Conservation (phyloP, 768 basidiomycete genomes). For the Termitomyces sp. region DNA sequence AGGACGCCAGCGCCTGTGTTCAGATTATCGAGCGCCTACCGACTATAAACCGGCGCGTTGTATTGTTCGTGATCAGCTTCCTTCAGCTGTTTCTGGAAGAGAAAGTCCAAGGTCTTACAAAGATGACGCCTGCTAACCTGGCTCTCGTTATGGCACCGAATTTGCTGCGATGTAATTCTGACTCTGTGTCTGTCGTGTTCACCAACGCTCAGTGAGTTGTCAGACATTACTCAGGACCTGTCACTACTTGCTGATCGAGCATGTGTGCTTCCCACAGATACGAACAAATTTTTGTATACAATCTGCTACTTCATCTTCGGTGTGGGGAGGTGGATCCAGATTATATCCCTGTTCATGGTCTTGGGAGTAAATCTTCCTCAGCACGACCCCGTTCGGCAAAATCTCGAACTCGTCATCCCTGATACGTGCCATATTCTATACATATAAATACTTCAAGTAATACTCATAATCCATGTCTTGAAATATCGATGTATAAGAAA, state of each 20-base stretch:
- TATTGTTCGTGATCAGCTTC: conserved; percentile 87
- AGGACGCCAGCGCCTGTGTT: conserved; percentile 64
- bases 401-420: conserved; percentile 45
- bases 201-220: conserved; percentile 81
- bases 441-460: background rate
- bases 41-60: conserved; percentile 78
- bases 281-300: conserved; percentile 85
- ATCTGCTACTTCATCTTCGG: conserved; percentile 74
- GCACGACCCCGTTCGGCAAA: conserved; percentile 44
- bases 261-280: conserved; percentile 40
- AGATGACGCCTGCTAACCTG: conserved; percentile 88
- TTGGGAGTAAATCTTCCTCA: conserved; percentile 55
- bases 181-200: conserved; percentile 85
- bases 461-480: background rate
- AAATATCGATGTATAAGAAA: background rate
- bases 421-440: background rate
- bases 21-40: conserved; percentile 74
- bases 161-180: conserved; percentile 77
- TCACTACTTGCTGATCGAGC: conserved; percentile 1
- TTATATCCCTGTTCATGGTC: conserved; percentile 75
- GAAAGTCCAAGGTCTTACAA: conserved; percentile 62
- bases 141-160: conserved; percentile 93
- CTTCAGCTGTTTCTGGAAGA: conserved; percentile 84
- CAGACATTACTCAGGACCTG: background rate
- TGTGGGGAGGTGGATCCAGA: conserved; percentile 70